Evolutionary conservation across 2,329 filamentous ascomycete species (phyloP).

Genomic region (Stromatinia cepivora): DNA sequence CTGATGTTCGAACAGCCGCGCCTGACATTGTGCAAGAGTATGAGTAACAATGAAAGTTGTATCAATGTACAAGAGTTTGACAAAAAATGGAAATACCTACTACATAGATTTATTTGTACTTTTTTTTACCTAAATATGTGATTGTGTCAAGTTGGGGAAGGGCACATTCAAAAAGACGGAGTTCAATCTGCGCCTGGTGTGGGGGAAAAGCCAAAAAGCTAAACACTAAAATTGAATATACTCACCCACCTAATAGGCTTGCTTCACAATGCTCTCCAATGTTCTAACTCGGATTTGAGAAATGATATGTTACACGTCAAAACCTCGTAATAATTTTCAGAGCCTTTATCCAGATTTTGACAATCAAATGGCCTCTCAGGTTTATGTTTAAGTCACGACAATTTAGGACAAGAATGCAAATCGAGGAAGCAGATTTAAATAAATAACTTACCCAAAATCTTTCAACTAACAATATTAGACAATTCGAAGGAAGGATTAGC

Average conservation of each 20-base stretch:
- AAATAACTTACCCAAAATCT: background rate
- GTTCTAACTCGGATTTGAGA: background rate
- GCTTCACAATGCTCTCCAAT: too few species aligned
- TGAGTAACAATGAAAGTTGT: too few species aligned
- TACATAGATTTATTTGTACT: background rate
- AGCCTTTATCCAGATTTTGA: background rate
- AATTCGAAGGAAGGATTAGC: background rate
- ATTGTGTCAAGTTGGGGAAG: background rate
- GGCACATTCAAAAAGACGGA: background rate
- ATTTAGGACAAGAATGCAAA: background rate
- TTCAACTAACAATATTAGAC: background rate
- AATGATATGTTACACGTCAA: background rate
- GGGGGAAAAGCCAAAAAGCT: too few species aligned
- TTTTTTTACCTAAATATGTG: background rate
- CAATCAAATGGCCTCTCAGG: background rate
- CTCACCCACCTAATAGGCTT: too few species aligned
- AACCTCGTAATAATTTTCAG: background rate
- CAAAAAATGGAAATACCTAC: background rate
- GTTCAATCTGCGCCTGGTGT: conserved; percentile 8
- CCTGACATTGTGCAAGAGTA: background rate
- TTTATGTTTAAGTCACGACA: background rate
- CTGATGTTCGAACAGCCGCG: background rate
- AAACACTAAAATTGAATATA: too few species aligned
- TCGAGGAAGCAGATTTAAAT: background rate
- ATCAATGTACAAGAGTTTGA: background rate